Conservation (phyloP, 176 grass and related monocot genomes). For the Hyparrhenia diplandra region DNA sequence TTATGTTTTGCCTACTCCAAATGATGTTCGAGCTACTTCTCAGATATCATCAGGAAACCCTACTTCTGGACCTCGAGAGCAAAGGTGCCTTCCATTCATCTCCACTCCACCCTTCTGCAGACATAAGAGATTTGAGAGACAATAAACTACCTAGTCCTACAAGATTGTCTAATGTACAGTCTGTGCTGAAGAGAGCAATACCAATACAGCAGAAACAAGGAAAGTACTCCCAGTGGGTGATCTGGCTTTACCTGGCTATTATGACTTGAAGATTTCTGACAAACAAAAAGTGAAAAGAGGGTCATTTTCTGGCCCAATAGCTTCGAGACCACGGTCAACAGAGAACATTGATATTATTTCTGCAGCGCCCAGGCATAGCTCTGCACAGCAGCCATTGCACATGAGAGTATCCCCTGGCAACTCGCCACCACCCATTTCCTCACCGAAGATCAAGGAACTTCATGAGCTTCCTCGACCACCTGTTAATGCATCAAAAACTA, state of each 20-base stretch:
- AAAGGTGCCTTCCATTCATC: slow-evolving; percentile 61
- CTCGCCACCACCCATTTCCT: slow-evolving; percentile 52
- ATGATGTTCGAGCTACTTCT: slow-evolving; percentile 45
- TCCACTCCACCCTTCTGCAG: slow-evolving; percentile 62
- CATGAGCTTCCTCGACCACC: slow-evolving; percentile 91
- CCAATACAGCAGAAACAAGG: slow-evolving; percentile 44
- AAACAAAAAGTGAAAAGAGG: slow-evolving; percentile 65
- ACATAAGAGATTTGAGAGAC: slow-evolving; percentile 49
- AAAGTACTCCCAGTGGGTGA: slow-evolving; percentile 27
- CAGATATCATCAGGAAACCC: slow-evolving; percentile 43
- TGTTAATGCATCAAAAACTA: slow-evolving; percentile 37
- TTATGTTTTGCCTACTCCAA: slow-evolving; percentile 83
- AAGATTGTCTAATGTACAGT: slow-evolving; percentile 54
- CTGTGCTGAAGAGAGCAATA: slow-evolving; percentile 79
- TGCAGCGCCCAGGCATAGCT: slow-evolving; percentile 31
- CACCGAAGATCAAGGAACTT: slow-evolving; percentile 88
- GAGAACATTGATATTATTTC: slow-evolving; percentile 50
- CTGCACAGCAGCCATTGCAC: slow-evolving; percentile 37
- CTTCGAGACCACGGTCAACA: slow-evolving; percentile 39
- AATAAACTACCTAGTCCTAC: slow-evolving; percentile 60
- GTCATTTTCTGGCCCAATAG: slow-evolving; percentile 72
- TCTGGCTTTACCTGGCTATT: slow-evolving; percentile 38
- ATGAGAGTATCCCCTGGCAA: slow-evolving; percentile 42
- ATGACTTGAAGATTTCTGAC: slow-evolving; percentile 42
- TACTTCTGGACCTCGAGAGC: slow-evolving; percentile 34